phyloP scores from a whole-genome alignment of 164 flowering plant species.

The Euptelea pleiosperma region DNA sequence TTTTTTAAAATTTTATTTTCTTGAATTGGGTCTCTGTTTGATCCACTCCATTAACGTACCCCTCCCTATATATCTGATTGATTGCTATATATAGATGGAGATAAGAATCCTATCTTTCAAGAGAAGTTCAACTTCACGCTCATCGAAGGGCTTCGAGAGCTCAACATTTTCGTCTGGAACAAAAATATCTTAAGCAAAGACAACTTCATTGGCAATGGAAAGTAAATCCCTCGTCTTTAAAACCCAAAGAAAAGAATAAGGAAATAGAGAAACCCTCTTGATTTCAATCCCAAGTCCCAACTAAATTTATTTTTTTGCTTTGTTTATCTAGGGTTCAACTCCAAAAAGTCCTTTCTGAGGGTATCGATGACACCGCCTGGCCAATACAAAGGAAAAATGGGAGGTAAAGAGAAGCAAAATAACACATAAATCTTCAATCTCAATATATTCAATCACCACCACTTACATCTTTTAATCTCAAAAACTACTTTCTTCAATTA shows the following conservation, averaged over 20 bases:
- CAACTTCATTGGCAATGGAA: conserved; percentile 84
- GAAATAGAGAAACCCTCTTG: no score
- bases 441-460: no score
- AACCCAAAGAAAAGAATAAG: no score
- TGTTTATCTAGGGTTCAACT: conserved; percentile 64
- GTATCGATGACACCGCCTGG: conserved; percentile 78
- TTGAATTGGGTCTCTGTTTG: no score
- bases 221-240: conserved; percentile 53
- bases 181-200: conserved; percentile 69
- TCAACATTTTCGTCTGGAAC: conserved; percentile 72
- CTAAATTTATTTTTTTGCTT: no score
- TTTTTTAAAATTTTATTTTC: no score
- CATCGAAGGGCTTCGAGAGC: conserved; percentile 72
- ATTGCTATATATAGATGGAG: no score
- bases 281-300: no score
- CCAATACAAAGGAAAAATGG: conserved; percentile 64
- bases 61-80: no score
- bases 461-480: no score
- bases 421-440: neutral
- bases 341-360: conserved; percentile 68
- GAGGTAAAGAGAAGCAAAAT: conserved; percentile 33
- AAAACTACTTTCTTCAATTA: conserved; percentile 6
- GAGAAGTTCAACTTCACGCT: conserved; percentile 71
- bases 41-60: no score
- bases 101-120: conserved; percentile 75